Base-by-base conservation (phyloP, 2,329 filamentous ascomycete genomes). In the Cercospora sojina region DNA sequence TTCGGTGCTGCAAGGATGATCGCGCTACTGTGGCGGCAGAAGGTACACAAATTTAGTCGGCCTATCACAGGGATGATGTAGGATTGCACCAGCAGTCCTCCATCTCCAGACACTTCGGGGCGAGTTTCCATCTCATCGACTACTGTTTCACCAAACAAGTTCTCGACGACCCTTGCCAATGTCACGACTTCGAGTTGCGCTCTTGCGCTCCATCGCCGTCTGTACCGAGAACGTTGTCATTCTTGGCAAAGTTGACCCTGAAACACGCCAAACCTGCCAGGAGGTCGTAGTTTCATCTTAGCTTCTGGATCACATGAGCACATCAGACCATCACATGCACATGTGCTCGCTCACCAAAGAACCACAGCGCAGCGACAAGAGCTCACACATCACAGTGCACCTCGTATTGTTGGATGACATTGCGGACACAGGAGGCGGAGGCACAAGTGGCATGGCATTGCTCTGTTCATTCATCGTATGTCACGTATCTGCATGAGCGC, bases 401-500 rank as follows among this genome's bases (percentile, higher is more conserved):
- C 5, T 23, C 41, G 41, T 23, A 47, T 10, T 47, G 18, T 3
- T 47, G 41, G 18, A 23, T 8, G 4, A 23, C 9, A 47, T 9
- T 47, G 41, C 18, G 41, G 7, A 47, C 41, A 12, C 10, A 25
- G 8, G 8, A 10, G 4, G 13, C 32, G 13, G 8, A 2, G 43
- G 43, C 43, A 49, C 18, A 49, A 13, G 10, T 49, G 43, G 16
- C 20, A 49, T 49, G 43, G 16, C 20, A 49, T 18, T 6, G 41
- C 12, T 32, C 10, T 25, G 8, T 32, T 62, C 60, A 62, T 62
- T 55, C 47, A 55, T 62, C 64, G 20, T 49, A 49, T 66, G 25
- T 60, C 57, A 31, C 64, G 43, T 66, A 43, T 63, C 64, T 60
- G 59, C 64, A 51, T 60, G 31, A 27, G 20, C 47, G 60, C 60